Percentiles rank a stretch among this genome's conserved stretches.
phyloP scores from a whole-genome alignment of 306 rosid genomes.

The Fragaria nilgerrensis region DNA sequence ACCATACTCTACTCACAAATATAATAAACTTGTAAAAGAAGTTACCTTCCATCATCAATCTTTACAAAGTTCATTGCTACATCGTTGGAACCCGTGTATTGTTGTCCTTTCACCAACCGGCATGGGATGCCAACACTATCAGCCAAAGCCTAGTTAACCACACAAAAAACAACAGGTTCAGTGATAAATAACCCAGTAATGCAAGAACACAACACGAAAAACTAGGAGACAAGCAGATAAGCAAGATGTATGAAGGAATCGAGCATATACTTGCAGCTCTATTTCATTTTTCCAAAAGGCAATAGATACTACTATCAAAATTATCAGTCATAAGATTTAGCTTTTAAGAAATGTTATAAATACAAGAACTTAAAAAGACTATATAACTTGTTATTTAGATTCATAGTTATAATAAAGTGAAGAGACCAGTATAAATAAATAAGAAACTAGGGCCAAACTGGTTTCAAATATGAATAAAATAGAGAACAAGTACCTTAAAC shows the following conservation, averaged over 20 bases:
- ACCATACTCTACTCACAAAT: conserved; percentile 12
- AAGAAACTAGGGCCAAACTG: neutral
- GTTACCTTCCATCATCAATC: conserved; percentile 86
- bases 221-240: neutral
- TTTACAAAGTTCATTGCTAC: conserved; percentile 87
- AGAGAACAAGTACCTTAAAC: conserved; percentile 65
- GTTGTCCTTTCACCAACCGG: conserved; percentile 86
- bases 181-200: conserved; percentile 10
- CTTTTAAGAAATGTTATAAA: neutral
- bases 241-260: neutral
- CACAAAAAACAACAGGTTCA: conserved; percentile 1
- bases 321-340: conserved; percentile 1
- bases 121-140: conserved; percentile 85
- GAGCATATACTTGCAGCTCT: neutral
- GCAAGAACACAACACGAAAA: neutral
- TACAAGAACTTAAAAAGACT: neutral
- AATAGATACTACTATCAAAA: neutral
- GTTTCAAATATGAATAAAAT: conserved; percentile 1
- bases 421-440: neutral
- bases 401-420: neutral
- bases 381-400: neutral
- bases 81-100: conserved; percentile 75
- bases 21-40: conserved; percentile 21
- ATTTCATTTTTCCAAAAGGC: neutral
- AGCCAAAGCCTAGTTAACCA: conserved; percentile 69